Evolutionary conservation across 768 basidiomycete genomes (phyloP), one percentile per base, ranked within the genome.

Genomic region (Suillus variegatus): DNA sequence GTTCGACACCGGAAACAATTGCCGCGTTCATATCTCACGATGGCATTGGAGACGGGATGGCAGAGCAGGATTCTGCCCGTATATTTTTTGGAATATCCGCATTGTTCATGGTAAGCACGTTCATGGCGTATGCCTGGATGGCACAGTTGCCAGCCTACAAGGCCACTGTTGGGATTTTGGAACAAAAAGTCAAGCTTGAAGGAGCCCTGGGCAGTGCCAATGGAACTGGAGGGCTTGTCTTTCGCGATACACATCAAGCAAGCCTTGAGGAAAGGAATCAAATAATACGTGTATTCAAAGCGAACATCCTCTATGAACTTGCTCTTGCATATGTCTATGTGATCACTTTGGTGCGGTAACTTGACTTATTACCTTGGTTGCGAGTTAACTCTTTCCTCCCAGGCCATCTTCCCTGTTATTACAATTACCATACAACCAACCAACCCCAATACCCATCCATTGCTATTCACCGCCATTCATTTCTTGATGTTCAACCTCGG

Each of bases 341-440:
- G 36, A 84, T 93, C 40, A 96, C 95, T 13, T 77, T 97, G 73
- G 94, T 94, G 71, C 69, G 88, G 16, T 22, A 51, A 25, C 3
- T 28, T 22, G n/a, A 25, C 8, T 55, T 60, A 35, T n/a, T 9
- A 16, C 63, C 20, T 32, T 46, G 64, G 5, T 54, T 47, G 57
- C 57, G 64, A 57, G 63, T 46, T 69, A 58, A 68, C 44, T 6
- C 0, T 63, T 57, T 64, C 65, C 28, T 46, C 64, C 40, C 47
- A 97, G 95, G 84, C 94, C 36, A 88, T 96, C 51, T 97, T 86
- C 78, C 95, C 95, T 6, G 85, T 94, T 0, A 90, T 95, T 66
- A 95, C 95, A 3, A 85, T 89, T 4, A 90, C 90, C 0, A 86
- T 97, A 60, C 75, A 77, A 49, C 84, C 95, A 2, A 86, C 85